phyloP scores from a whole-genome alignment of 176 grass and related monocot genomes.

The Phoenix roebelenii region DNA sequence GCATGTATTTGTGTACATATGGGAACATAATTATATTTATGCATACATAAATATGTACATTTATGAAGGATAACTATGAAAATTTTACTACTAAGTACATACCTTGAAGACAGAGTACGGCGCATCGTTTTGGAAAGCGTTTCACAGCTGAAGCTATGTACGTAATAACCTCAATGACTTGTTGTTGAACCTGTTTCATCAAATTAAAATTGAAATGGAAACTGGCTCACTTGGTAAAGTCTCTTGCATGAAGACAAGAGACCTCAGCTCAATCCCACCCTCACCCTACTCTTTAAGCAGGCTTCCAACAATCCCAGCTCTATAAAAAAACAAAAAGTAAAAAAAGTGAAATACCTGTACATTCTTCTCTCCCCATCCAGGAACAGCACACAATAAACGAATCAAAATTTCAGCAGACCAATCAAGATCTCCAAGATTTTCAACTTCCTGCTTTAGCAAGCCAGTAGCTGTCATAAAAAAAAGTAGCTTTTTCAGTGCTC shows the following conservation, averaged over 20 bases:
- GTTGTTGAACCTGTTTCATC: slow-evolving; percentile 86
- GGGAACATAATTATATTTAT: too few species aligned
- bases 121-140: slow-evolving; percentile 79
- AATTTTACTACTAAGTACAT: slow-evolving; percentile 6
- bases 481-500: not conserved
- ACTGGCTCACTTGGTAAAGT: too few species aligned
- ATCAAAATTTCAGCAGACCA: slow-evolving; percentile 73
- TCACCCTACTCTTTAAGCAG: too few species aligned
- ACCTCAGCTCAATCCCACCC: too few species aligned
- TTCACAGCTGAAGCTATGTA: slow-evolving; percentile 76
- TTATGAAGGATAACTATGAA: too few species aligned
- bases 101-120: slow-evolving; percentile 81
- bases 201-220: slow-evolving; percentile 11
- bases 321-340: too few species aligned
- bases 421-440: slow-evolving; percentile 68
- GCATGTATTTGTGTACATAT: too few species aligned
- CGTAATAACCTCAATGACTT: slow-evolving; percentile 84
- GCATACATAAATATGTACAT: too few species aligned
- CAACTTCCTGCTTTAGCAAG: slow-evolving; percentile 71
- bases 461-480: slow-evolving; percentile 51
- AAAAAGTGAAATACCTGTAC: slow-evolving; percentile 51
- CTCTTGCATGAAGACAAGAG: too few species aligned
- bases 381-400: slow-evolving; percentile 86
- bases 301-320: too few species aligned
- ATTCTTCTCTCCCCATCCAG: slow-evolving; percentile 96